Percentiles rank a stretch among this genome's conserved stretches.
Conservation (phyloP, 1,284 basidiomycete genomes). For the Macrocybe sp. region DNA sequence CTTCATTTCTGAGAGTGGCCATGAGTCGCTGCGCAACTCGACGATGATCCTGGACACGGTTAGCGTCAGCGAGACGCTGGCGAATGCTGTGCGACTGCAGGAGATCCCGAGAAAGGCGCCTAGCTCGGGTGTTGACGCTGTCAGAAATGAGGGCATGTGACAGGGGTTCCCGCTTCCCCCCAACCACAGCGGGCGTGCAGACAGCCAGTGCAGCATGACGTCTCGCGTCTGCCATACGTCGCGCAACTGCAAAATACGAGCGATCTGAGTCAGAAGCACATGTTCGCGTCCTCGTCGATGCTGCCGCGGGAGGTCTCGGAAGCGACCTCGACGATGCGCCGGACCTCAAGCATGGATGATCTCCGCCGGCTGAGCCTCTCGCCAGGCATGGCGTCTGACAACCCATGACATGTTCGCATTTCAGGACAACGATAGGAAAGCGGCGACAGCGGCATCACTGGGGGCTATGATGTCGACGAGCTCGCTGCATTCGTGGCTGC, state of each 20-base stretch:
- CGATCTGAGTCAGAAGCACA: slow-evolving; percentile 13
- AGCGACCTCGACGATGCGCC: no score
- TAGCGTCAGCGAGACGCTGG: no score
- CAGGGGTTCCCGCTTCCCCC: slow-evolving; percentile 43
- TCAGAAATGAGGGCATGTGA: slow-evolving; percentile 32
- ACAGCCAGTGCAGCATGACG: slow-evolving; percentile 32
- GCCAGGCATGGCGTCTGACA: no score
- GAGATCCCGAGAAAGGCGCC: no score
- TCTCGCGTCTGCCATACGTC: slow-evolving; percentile 22
- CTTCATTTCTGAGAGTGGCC: slow-evolving; percentile 23
- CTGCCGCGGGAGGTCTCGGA: no score
- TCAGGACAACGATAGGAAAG: no score
- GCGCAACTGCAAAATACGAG: slow-evolving; percentile 6
- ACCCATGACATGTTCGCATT: slow-evolving; percentile 52
- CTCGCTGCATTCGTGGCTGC: slow-evolving; percentile 14
- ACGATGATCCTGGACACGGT: no score
- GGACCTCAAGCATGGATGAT: no score
- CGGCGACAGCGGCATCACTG: no score
- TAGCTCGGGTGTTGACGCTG: no score
- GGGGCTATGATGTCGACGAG: slow-evolving; percentile 11
- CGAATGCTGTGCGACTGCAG: no score
- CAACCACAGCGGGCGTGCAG: slow-evolving; percentile 19
- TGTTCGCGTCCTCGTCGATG: slow-evolving; percentile 12
- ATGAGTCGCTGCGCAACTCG: not conserved
- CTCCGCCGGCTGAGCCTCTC: no score